phyloP scores from a whole-genome alignment of 495 filamentous ascomycete genomes.

The Pyronema domesticum region DNA sequence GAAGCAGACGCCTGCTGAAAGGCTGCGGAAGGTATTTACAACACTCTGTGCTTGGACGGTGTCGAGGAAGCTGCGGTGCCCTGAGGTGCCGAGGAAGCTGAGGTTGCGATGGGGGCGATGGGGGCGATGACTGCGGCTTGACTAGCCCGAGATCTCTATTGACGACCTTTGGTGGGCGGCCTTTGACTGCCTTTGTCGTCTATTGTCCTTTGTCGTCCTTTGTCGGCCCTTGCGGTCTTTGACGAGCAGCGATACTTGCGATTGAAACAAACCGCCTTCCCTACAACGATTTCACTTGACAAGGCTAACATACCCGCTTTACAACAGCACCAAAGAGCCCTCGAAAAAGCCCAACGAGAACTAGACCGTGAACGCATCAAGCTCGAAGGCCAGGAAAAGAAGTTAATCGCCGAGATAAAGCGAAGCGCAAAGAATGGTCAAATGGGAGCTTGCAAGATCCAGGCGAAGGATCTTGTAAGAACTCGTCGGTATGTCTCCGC shows the following conservation, averaged over 20 bases:
- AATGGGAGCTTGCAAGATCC: slow-evolving; percentile 88
- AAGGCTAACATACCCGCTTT: neutral
- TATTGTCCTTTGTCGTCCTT: no score
- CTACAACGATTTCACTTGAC: no score
- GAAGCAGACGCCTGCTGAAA: slow-evolving; percentile 92
- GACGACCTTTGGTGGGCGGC: no score
- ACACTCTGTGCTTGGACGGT: neutral
- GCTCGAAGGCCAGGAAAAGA: slow-evolving; percentile 96
- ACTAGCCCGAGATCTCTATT: no score
- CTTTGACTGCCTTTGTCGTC: no score
- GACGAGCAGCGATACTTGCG: no score
- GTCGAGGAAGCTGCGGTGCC: no score
- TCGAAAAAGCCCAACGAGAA: slow-evolving; percentile 93
- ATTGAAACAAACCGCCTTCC: no score
- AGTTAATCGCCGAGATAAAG: slow-evolving; percentile 84
- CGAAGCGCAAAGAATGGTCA: slow-evolving; percentile 95
- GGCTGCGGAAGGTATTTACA: slow-evolving; percentile 51
- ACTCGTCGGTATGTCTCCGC: slow-evolving; percentile 56
- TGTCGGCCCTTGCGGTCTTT: no score
- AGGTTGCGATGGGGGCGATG: no score
- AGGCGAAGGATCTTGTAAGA: slow-evolving; percentile 88
- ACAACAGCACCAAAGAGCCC: slow-evolving; percentile 60
- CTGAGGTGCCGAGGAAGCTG: no score
- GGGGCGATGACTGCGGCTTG: no score
- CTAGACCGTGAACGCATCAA: slow-evolving; percentile 85